Evolutionary conservation across 2,329 filamentous ascomycete species (phyloP).

Genomic region (Pseudofabraea citricarpa): DNA sequence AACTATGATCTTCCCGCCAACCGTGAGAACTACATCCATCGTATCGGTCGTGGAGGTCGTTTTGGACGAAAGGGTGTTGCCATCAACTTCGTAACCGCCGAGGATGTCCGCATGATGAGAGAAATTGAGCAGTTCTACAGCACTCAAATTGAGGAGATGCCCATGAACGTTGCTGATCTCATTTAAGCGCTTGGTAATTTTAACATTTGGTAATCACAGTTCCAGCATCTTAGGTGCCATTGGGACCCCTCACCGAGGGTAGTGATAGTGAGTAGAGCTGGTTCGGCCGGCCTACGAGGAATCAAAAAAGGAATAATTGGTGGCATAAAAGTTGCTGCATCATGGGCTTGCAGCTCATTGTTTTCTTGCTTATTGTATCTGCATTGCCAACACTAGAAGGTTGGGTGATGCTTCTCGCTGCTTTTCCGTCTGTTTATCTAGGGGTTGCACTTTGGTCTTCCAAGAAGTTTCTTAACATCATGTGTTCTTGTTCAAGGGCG

Average conservation of each 20-base stretch:
- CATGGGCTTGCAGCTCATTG: constrained; percentile 14
- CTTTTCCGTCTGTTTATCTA: constrained; percentile 26
- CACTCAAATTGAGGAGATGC: constrained; percentile 99
- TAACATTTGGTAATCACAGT: constrained; percentile 27
- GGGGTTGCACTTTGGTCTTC: constrained; percentile 23
- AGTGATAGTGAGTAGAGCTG: constrained; percentile 30
- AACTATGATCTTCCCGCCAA: constrained; percentile 99
- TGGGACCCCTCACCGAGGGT: constrained; percentile 19
- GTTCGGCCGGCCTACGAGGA: constrained; percentile 29
- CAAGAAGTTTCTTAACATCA: constrained; percentile 18
- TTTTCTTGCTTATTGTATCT: constrained; percentile 22
- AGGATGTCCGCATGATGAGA: constrained; percentile 99
- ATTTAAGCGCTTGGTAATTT: constrained; percentile 47
- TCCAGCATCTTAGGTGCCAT: constrained; percentile 16
- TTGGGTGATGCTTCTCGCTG: constrained; percentile 25
- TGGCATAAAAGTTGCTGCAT: constrained; percentile 29
- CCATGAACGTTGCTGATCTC: constrained; percentile 82
- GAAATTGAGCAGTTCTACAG: constrained; percentile 99
- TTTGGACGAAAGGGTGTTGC: constrained; percentile 99
- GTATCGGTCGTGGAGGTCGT: constrained; percentile 98
- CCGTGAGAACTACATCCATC: constrained; percentile 99
- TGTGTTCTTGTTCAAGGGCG: constrained; percentile 13
- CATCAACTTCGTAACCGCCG: constrained; percentile 99
- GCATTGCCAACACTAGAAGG: constrained; percentile 27
- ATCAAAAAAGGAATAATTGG: constrained; percentile 26